These are phyloP conservation scores for Speleostelium caveatum DNA, from an alignment of 78 protist genomes.

Conservation along the genomic window DNA sequence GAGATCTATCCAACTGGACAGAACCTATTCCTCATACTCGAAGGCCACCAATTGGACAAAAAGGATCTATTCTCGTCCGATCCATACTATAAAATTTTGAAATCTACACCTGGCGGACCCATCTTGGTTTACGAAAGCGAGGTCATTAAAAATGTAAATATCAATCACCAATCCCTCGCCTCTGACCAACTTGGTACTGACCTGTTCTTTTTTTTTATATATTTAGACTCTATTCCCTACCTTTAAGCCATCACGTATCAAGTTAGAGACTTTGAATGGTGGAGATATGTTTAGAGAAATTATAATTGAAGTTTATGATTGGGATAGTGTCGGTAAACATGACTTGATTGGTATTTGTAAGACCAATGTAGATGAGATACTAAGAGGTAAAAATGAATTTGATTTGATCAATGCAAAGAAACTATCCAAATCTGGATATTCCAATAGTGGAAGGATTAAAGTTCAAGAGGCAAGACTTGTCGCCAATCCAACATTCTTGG, in stretches of 20 bases:
- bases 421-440: conserved; percentile 31
- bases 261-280: not conserved
- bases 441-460: conserved; percentile 65
- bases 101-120: not conserved
- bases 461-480: conserved; percentile 19
- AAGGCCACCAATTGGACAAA: not conserved
- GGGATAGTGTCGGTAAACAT: conserved; percentile 53
- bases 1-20: not conserved
- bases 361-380: conserved; percentile 3
- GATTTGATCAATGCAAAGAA: conserved; percentile 70
- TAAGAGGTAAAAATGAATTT: not conserved
- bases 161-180: too few relatives aligned
- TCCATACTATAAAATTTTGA: conserved; percentile 69
- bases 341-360: conserved; percentile 80
- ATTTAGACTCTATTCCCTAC: conserved; percentile 81
- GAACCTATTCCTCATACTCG: not conserved
- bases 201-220: too few relatives aligned
- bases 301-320: conserved; percentile 72
- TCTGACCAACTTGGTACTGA: too few relatives aligned
- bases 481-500: conserved; percentile 57
- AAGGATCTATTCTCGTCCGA: conserved; percentile 83
- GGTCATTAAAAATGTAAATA: conserved; percentile 2
- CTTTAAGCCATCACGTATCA: conserved; percentile 6
- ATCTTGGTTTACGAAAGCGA: conserved; percentile 74
- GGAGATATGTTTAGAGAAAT: conserved; percentile 16